Evolutionary conservation across 305 asterid species (phyloP).

Genomic region (Fraxinus floribunda): DNA sequence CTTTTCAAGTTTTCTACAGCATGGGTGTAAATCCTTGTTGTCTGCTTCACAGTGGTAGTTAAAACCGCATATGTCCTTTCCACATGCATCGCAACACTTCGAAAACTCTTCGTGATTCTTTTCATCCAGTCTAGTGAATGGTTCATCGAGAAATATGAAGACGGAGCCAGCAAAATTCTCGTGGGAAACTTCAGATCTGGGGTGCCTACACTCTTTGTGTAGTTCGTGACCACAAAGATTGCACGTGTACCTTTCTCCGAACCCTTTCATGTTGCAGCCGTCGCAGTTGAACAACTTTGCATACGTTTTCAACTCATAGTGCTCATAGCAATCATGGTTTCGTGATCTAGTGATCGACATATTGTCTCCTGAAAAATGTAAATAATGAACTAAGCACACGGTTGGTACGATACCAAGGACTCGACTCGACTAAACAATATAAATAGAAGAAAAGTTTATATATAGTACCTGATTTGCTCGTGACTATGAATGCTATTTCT

Average conservation of each 20-base stretch:
- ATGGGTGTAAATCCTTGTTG: conserved; percentile 28
- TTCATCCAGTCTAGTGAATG: neutral
- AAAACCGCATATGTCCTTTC: conserved; percentile 30
- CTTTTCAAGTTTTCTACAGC: conserved; percentile 24
- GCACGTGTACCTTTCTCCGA: conserved; percentile 23
- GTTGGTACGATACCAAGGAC: too few species aligned
- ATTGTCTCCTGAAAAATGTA: neutral
- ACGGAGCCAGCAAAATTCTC: conserved; percentile 16
- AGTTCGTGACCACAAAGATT: conserved; percentile 21
- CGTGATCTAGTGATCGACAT: neutral
- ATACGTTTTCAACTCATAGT: conserved; percentile 11
- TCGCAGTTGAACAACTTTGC: conserved; percentile 25
- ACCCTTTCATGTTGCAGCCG: conserved; percentile 36
- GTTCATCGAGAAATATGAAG: conserved; percentile 18
- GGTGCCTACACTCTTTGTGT: conserved; percentile 28
- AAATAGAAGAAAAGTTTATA: neutral
- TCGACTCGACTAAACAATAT: neutral
- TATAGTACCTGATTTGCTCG: neutral
- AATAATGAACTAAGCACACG: neutral
- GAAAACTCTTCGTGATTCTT: conserved; percentile 8
- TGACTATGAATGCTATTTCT: neutral
- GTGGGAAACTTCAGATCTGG: neutral
- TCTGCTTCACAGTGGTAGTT: conserved; percentile 24
- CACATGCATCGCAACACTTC: conserved; percentile 36
- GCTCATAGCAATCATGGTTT: conserved; percentile 20